Conservation (phyloP, 306 rosid species). For the Medicago arabica region DNA sequence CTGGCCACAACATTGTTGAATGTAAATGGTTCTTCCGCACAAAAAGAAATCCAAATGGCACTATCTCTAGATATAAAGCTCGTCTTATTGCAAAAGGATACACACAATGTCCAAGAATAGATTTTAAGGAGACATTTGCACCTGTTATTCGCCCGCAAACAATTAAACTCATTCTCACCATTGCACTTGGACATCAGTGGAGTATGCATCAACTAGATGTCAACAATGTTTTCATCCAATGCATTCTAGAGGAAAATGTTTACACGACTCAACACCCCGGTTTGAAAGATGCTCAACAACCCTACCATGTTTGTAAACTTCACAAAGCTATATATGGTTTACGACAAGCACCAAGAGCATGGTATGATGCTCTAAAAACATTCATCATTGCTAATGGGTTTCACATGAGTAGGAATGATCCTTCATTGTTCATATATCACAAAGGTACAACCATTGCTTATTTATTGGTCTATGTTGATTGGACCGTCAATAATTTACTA, state of each 20-base stretch:
- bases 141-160: not conserved
- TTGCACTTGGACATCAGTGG: not conserved
- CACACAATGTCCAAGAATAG: not conserved
- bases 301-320: not conserved
- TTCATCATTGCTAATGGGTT: not conserved
- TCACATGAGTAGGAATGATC: not conserved
- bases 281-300: not conserved
- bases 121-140: not conserved
- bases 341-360: not conserved
- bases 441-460: not conserved
- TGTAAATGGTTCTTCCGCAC: not conserved
- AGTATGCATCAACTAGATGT: not conserved
- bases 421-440: not conserved
- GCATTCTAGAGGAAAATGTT: not conserved
- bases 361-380: not conserved
- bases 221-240: not conserved
- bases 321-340: not conserved
- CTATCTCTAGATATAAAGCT: not conserved
- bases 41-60: not conserved
- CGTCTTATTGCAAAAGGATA: not conserved
- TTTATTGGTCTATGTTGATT: too few species aligned
- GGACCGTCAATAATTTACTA: too few species aligned
- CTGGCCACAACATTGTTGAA: not conserved
- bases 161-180: not conserved
- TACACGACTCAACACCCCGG: not conserved